Percentiles rank a stretch among this genome's conserved stretches.
These are phyloP conservation scores for Auriscalpium vulgare DNA, from an alignment of 768 basidiomycete genomes.

Conservation along the genomic window DNA sequence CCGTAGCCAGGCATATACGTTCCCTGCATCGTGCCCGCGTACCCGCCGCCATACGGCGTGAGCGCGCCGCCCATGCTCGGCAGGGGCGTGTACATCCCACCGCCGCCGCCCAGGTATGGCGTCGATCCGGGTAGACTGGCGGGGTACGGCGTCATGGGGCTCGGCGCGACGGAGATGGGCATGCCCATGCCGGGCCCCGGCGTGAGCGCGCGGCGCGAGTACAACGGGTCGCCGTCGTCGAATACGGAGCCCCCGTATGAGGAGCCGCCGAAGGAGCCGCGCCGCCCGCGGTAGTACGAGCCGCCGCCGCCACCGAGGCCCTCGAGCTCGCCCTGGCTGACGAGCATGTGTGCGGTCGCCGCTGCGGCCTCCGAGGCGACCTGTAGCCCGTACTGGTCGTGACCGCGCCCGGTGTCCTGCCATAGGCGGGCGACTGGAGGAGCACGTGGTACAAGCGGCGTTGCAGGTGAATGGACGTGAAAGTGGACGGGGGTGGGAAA, in stretches of 20 bases:
- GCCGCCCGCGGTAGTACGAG: slow-evolving; percentile 3
- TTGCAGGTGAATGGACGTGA: not conserved
- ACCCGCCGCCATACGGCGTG: not conserved
- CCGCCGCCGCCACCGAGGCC: not conserved
- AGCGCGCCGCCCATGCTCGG: not conserved
- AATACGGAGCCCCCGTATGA: not conserved
- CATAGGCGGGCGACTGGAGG: slow-evolving; percentile 47
- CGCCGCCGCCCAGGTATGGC: not conserved
- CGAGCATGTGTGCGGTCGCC: slow-evolving; percentile 6
- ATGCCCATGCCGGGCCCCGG: too few relatives aligned
- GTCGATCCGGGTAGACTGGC: not conserved
- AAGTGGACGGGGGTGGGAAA: not conserved
- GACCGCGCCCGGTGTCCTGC: slow-evolving; percentile 36
- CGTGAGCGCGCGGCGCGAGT: too few relatives aligned
- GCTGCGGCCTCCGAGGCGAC: slow-evolving; percentile 9
- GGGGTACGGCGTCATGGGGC: not conserved
- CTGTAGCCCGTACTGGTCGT: slow-evolving; percentile 16
- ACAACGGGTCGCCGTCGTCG: not conserved
- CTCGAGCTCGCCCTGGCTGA: slow-evolving; percentile 5
- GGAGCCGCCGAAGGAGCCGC: slow-evolving; percentile 3
- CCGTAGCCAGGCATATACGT: not conserved
- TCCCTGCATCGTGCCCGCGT: not conserved
- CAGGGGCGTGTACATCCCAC: not conserved
- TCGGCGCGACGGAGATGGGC: not conserved
- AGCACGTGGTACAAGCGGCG: slow-evolving; percentile 1